Base-by-base conservation (phyloP, 2,329 filamentous ascomycete genomes). In the Aspergillus sp. region DNA sequence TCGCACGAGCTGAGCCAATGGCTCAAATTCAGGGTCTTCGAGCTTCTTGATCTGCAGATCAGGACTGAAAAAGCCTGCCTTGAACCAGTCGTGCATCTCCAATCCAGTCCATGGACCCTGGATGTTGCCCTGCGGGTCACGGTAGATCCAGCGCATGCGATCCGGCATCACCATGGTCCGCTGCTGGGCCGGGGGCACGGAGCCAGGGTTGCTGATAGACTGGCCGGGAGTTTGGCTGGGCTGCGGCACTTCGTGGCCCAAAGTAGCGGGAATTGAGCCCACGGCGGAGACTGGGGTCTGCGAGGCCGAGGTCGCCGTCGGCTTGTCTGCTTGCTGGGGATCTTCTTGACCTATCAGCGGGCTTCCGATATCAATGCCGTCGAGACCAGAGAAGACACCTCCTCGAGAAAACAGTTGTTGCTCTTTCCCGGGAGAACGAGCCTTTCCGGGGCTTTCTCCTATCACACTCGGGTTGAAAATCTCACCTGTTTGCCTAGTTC, bases 1-100 rank as follows among this genome's bases (percentile, higher is more conserved):
- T 35, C 93, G 79, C 50, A 98, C 96, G 26, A 98, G 80, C 66
- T 97, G 90, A 3, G 91, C 93, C 7, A 98, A 73, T 9, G 91
- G 93, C 66, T 98, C 93, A 58, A 96, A 98, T 39, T 98, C 91
- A 0, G 78, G 75, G 59, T 98, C 93, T 63, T 98, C 93, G 5
- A 91, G 76, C 64, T 95, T 95, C 72, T 94, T 96, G 29, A 98
- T 93, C 35, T 94, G 82, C 13, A 98, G 76, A 57, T 98, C 91
- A 0, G 91, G 85, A 0, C 89, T 95, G 69, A 98, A 98, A 71
- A 97, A 98, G 37, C 91, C 90, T 32, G 90, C 91, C 66, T 97
- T 97, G 71, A 97, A 98, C 93, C 93, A 98, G 58, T 98, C 94
- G 56, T 98, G 94, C 93, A 98, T 98, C 68, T 98, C 93, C 39